These are phyloP conservation scores for Cryphonectria carpinicola DNA, from an alignment of 2,329 filamentous ascomycete genomes.

Conservation along the genomic window DNA sequence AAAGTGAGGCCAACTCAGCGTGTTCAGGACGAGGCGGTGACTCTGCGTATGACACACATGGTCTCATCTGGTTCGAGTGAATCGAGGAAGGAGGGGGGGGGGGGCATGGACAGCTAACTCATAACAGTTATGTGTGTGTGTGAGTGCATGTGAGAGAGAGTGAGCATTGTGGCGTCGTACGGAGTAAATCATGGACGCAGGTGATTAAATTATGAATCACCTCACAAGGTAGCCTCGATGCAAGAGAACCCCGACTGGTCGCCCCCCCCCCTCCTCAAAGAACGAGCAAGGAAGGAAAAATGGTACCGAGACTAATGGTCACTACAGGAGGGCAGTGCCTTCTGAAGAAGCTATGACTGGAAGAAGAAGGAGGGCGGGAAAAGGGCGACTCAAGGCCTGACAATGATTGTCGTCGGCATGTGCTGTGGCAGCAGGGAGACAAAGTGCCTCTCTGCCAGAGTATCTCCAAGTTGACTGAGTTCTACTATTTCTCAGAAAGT, in stretches of 20 bases:
- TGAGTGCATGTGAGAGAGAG: too few species aligned
- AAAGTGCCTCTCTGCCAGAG: background rate
- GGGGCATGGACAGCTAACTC: too few species aligned
- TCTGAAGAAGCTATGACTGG: background rate
- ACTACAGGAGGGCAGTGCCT: background rate
- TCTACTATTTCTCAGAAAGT: background rate
- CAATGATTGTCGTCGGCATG: background rate
- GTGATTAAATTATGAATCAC: background rate
- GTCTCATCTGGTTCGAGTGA: background rate
- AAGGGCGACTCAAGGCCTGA: background rate
- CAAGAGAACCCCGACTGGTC: too few species aligned
- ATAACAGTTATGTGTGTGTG: too few species aligned
- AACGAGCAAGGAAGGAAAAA: too few species aligned
- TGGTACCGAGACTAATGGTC: too few species aligned
- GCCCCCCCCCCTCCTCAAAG: too few species aligned
- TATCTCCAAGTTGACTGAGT: background rate
- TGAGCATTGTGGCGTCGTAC: too few species aligned
- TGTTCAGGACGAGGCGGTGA: background rate
- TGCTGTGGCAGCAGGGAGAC: background rate
- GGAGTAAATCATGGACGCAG: background rate
- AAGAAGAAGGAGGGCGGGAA: background rate
- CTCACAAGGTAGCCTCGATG: background rate
- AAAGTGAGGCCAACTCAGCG: background rate
- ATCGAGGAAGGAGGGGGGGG: background rate
- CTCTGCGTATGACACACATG: background rate